Conservation (phyloP, 1,139 yeast species). For the Trichomonascaceae sp. region DNA sequence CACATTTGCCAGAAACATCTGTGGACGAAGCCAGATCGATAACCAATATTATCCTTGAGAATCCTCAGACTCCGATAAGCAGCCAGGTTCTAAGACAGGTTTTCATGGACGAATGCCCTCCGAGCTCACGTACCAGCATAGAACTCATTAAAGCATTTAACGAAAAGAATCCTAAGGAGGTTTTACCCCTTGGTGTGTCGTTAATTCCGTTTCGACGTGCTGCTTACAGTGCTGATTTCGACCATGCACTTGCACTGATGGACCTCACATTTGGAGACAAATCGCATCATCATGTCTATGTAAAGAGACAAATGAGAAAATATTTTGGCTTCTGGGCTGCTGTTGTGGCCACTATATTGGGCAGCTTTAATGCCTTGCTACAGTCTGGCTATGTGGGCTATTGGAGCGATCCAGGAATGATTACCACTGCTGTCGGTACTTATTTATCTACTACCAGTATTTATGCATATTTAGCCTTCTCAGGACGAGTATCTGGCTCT, state of each 20-base stretch:
- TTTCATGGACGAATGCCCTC: conserved; percentile 22
- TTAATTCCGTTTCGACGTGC: conserved; percentile 58
- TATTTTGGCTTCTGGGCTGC: conserved; percentile 31
- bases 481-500: conserved; percentile 54
- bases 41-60: conserved; percentile 18
- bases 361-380: conserved; percentile 29
- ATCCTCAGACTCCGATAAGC: conserved; percentile 14
- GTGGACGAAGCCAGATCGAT: conserved; percentile 18
- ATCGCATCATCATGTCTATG: conserved; percentile 30
- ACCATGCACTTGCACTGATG: conserved; percentile 50
- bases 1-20: conserved; percentile 18
- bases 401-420: conserved; percentile 30
- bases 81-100: conserved; percentile 19
- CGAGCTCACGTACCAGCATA: conserved; percentile 21
- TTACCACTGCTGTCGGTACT: conserved; percentile 58
- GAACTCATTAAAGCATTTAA: conserved; percentile 22
- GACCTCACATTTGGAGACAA: conserved; percentile 58
- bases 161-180: conserved; percentile 12
- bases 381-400: conserved; percentile 38
- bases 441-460: conserved; percentile 55
- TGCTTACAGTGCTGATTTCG: conserved; percentile 54
- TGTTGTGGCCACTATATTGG: conserved; percentile 31
- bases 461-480: conserved; percentile 48
- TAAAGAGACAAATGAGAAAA: conserved; percentile 23
- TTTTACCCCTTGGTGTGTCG: conserved; percentile 43